Percentiles rank a stretch among this genome's conserved stretches.
Evolutionary conservation across 139 green algal genomes (phyloP).

Genomic region (Bryopsis sp.): DNA sequence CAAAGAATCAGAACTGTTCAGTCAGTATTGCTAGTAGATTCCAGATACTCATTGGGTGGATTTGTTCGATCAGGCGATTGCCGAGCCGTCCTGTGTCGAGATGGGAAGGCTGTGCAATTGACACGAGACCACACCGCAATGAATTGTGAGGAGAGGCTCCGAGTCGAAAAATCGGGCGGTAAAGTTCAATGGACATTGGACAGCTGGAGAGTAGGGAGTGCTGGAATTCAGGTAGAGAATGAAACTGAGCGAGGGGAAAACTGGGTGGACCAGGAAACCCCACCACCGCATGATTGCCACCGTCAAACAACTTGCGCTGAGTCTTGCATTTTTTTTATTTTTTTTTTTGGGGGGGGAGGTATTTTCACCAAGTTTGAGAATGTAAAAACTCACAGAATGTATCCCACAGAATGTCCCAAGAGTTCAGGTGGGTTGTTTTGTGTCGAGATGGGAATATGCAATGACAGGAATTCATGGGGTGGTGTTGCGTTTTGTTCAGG

Average conservation of each 20-base stretch:
- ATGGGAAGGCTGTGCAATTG: conserved; percentile 44
- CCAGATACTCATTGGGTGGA: no score
- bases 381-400: no score
- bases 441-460: not conserved
- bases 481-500: conserved; percentile 27
- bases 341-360: no score
- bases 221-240: conserved; percentile 65
- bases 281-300: no score
- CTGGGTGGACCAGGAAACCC: no score
- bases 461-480: no score
- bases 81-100: conserved; percentile 64
- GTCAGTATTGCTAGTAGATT: no score
- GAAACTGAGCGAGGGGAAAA: no score
- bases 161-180: conserved; percentile 50
- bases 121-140: conserved; percentile 75
- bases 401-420: not conserved
- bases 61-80: conserved; percentile 60
- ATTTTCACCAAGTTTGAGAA: no score
- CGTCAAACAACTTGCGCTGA: no score
- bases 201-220: conserved; percentile 61
- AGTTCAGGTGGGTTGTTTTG: not conserved
- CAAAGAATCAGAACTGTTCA: no score
- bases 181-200: conserved; percentile 33
- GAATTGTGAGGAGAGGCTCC: conserved; percentile 50
- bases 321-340: no score